phyloP scores from a whole-genome alignment of 805 yeast genomes.

The Suhomyces pyralidae region DNA sequence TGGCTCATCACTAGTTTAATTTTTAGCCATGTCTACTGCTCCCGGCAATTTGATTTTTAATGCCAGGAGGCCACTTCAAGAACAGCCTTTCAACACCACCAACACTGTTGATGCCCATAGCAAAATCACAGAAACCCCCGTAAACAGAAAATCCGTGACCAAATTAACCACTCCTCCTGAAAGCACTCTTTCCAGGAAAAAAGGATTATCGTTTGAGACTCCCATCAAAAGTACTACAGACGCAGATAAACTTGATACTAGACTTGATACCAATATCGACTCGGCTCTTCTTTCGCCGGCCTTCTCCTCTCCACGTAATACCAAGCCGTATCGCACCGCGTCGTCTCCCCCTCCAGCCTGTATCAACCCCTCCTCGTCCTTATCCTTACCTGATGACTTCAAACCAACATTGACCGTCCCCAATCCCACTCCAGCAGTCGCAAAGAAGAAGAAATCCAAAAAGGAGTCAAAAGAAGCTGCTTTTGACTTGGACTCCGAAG shows the following conservation, averaged over 20 bases:
- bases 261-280: not conserved
- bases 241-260: not conserved
- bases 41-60: constrained; percentile 4
- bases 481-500: constrained; percentile 49
- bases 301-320: constrained; percentile 48
- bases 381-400: constrained; percentile 5
- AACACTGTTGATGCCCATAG: not conserved
- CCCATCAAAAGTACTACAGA: constrained; percentile 5
- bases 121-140: constrained; percentile 25
- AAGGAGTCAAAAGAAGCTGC: constrained; percentile 30
- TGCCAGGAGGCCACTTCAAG: constrained; percentile 10
- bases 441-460: constrained; percentile 25
- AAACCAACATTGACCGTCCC: constrained; percentile 8
- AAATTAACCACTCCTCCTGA: constrained; percentile 41
- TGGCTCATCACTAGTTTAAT: not conserved
- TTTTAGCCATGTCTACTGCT: constrained; percentile 3
- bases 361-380: constrained; percentile 13
- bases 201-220: constrained; percentile 16
- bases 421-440: not conserved
- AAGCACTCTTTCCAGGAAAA: constrained; percentile 13
- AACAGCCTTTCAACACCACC: constrained; percentile 8
- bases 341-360: constrained; percentile 14
- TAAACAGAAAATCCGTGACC: constrained; percentile 12
- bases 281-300: constrained; percentile 36
- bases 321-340: not conserved